phyloP scores from a whole-genome alignment of 2,329 filamentous ascomycete species.

The Claviceps cyperi region DNA sequence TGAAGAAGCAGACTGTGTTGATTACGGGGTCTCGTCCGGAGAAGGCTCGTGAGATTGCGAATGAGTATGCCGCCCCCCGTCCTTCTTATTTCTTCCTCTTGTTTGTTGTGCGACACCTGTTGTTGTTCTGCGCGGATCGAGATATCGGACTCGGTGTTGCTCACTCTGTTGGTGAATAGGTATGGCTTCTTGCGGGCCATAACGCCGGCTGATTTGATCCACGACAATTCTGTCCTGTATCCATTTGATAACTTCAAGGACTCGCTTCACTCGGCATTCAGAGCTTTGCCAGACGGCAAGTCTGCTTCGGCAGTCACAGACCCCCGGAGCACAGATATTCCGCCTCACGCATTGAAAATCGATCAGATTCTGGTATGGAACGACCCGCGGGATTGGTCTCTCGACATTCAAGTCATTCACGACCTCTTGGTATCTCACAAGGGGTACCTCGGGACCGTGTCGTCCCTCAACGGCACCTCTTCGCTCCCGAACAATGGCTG shows the following conservation, averaged over 20 bases:
- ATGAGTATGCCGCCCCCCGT: slow-evolving; percentile 28
- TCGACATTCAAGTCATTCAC: slow-evolving; percentile 71
- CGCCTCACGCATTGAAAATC: slow-evolving; percentile 47
- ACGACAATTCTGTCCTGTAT: slow-evolving; percentile 60
- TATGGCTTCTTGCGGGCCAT: slow-evolving; percentile 72
- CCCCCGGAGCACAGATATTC: slow-evolving; percentile 21
- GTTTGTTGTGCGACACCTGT: neutral
- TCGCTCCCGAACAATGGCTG: slow-evolving; percentile 61
- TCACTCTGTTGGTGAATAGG: slow-evolving; percentile 10
- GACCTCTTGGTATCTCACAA: slow-evolving; percentile 67
- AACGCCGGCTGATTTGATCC: slow-evolving; percentile 72
- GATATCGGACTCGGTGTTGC: too few relatives aligned
- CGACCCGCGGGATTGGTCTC: slow-evolving; percentile 89
- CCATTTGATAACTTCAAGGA: slow-evolving; percentile 50
- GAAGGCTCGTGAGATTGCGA: slow-evolving; percentile 58
- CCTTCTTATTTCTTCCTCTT: neutral
- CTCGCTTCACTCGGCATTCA: slow-evolving; percentile 16
- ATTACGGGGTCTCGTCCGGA: slow-evolving; percentile 57
- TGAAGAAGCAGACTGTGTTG: slow-evolving; percentile 42
- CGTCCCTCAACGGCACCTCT: slow-evolving; percentile 50
- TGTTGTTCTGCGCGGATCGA: neutral
- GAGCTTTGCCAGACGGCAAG: slow-evolving; percentile 20
- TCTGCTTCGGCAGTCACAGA: slow-evolving; percentile 17
- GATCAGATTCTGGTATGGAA: slow-evolving; percentile 91
- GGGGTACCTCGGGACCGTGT: slow-evolving; percentile 74